phyloP scores from a whole-genome alignment of 371 early-diverging fungal genomes.

The Mucor irregularis region DNA sequence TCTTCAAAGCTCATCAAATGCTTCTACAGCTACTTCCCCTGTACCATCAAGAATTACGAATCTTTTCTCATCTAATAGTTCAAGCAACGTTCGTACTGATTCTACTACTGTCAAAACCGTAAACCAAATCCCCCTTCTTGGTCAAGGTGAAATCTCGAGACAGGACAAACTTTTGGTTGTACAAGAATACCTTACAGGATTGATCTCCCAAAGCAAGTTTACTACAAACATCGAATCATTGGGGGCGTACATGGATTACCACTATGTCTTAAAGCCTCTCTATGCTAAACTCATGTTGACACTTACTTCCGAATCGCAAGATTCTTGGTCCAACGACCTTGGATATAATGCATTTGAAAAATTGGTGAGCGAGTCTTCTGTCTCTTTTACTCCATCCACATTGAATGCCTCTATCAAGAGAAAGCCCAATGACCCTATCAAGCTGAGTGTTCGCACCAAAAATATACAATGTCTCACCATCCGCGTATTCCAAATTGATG shows the following conservation, averaged over 20 bases:
- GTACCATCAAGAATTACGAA: too few relatives aligned
- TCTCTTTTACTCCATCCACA: constrained; percentile 22
- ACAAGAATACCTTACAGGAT: constrained; percentile 23
- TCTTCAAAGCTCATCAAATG: neutral
- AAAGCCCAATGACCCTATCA: constrained; percentile 21
- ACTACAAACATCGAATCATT: constrained; percentile 13
- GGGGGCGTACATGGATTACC: constrained; percentile 18
- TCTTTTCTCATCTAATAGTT: too few relatives aligned
- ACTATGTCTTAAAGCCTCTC: constrained; percentile 18
- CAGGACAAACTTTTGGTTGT: neutral
- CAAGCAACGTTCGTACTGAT: too few relatives aligned
- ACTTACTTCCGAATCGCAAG: neutral
- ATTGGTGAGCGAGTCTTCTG: constrained; percentile 13
- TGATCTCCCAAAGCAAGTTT: constrained; percentile 13
- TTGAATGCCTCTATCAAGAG: constrained; percentile 9
- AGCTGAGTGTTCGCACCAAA: constrained; percentile 27
- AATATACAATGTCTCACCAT: constrained; percentile 35
- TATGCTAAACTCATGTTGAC: constrained; percentile 24
- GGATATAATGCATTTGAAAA: constrained; percentile 16
- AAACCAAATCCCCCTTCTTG: constrained; percentile 2
- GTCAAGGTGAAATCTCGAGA: neutral
- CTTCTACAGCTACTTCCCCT: too few relatives aligned
- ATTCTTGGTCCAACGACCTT: constrained; percentile 4
- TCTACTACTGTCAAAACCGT: neutral
- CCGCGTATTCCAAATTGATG: constrained; percentile 44